Conservation (phyloP, 192 early-diverging fungal genomes). For the Podila epigama region DNA sequence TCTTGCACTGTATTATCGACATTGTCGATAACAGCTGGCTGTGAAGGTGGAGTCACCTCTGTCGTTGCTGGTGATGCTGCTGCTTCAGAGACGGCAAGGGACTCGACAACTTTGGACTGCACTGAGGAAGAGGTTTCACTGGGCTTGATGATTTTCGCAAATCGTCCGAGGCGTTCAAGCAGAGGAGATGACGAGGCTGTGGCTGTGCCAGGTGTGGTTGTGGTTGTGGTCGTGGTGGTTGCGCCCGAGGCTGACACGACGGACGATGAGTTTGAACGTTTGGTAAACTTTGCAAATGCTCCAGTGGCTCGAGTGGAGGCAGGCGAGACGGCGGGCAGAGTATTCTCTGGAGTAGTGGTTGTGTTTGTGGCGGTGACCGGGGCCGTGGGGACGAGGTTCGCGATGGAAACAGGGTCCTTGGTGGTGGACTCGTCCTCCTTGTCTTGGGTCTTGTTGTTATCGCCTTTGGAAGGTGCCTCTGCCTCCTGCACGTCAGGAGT, state of each 20-base stretch:
- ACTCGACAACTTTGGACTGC: conserved; percentile 24
- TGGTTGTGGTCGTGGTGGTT: neutral
- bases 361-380: neutral
- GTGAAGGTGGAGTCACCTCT: neutral
- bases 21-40: no score
- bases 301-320: neutral
- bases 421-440: no score
- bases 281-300: conserved; percentile 23
- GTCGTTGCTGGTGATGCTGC: neutral
- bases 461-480: no score
- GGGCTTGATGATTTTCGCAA: conserved; percentile 28
- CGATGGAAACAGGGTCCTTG: no score
- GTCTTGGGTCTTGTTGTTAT: no score
- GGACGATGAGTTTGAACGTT: conserved; percentile 5
- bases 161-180: conserved; percentile 17
- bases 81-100: neutral
- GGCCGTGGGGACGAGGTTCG: no score
- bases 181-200: conserved; percentile 1
- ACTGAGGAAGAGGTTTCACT: conserved; percentile 24
- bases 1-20: no score
- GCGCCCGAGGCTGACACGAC: neutral
- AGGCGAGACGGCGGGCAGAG: neutral
- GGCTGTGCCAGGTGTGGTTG: neutral
- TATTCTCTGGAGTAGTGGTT: neutral
- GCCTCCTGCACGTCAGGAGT: neutral